Percentiles rank a stretch among this genome's conserved stretches.
These are phyloP conservation scores for Apophysomyces ossiformis DNA, from an alignment of 371 early-diverging fungal genomes.

Conservation along the genomic window DNA sequence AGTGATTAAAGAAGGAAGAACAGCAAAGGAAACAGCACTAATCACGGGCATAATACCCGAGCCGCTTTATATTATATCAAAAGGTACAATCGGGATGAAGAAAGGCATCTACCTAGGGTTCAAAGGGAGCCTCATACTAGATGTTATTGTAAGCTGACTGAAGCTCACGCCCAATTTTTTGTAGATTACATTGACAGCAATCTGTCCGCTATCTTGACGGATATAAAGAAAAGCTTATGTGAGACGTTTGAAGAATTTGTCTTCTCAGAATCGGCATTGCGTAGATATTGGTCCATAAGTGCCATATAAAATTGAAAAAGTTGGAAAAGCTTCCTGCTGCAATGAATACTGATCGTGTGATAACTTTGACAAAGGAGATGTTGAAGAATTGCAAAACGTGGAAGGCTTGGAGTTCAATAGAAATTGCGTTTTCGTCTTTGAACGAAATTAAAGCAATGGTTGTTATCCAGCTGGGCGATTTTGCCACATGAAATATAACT, in stretches of 20 bases:
- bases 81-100: constrained; percentile 16
- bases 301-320: constrained; percentile 14
- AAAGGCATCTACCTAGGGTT: constrained; percentile 15
- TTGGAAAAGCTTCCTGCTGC: constrained; percentile 22
- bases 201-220: constrained; percentile 7
- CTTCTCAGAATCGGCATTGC: constrained; percentile 15
- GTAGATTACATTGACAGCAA: constrained; percentile 3
- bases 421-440: constrained; percentile 14
- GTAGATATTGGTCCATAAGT: constrained; percentile 19
- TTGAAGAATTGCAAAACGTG: constrained; percentile 17
- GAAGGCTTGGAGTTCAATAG: constrained; percentile 14
- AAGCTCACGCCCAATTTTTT: constrained; percentile 8
- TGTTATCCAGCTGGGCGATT: too few relatives aligned
- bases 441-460: too few relatives aligned
- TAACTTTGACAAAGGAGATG: constrained; percentile 14
- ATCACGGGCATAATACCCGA: too few relatives aligned
- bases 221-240: constrained; percentile 16
- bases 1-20: too few relatives aligned
- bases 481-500: too few relatives aligned
- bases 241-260: constrained; percentile 1
- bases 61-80: constrained; percentile 1
- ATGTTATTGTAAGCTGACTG: constrained; percentile 13
- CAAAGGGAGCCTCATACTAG: constrained; percentile 5
- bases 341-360: constrained; percentile 17
- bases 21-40: too few relatives aligned